Evolutionary conservation across 306 rosid species (phyloP), one percentile per base, ranked within the genome.

Genomic region (Lathyrus sativus): DNA sequence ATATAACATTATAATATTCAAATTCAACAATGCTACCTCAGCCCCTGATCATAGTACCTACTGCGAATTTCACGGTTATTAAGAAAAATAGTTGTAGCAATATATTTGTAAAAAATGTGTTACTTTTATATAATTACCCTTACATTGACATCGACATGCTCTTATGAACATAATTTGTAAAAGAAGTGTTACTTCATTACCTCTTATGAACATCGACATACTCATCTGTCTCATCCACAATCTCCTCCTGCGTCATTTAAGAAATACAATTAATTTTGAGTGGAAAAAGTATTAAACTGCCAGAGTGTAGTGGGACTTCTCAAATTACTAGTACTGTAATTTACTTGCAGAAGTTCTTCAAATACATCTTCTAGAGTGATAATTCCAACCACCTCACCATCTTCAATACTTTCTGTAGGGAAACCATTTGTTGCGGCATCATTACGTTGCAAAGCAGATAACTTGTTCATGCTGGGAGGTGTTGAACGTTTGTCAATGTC

Each of bases 191-290:
- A 24, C 33, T 19, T 11, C 28, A 3, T 44, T 77, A 95, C 97
- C 97, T 88, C 82, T 90, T 95, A 77, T 95, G 99, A 14, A 93
- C 99, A 78, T 93, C 99, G 71, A 90, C 97, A 73, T 85, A 93
- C 69, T 86, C 97, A 77, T 93, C 99, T 4, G 97, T 93, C 83
- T 93, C 99, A 55, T 93, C 99, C 70, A 93, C 95, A 81, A 93
- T 93, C 78, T 93, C 97, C 79, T 93, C 99, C 99, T 93, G 89
- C 73, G 73, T 41, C 60, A 63, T 7, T 65, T 19, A 31, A 80
- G 45, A 74, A 43, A 48, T 57, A 24, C 65, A 71, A 62, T 51
- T 74, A 59, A 33, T 43, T 19, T 57, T 37, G 65, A 13, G 53
- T 31, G 22, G 13, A 35, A 29, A 33, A 68, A 68, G 59, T 4